Evolutionary conservation across 768 basidiomycete species (phyloP).

Genomic region (Russula sp.): DNA sequence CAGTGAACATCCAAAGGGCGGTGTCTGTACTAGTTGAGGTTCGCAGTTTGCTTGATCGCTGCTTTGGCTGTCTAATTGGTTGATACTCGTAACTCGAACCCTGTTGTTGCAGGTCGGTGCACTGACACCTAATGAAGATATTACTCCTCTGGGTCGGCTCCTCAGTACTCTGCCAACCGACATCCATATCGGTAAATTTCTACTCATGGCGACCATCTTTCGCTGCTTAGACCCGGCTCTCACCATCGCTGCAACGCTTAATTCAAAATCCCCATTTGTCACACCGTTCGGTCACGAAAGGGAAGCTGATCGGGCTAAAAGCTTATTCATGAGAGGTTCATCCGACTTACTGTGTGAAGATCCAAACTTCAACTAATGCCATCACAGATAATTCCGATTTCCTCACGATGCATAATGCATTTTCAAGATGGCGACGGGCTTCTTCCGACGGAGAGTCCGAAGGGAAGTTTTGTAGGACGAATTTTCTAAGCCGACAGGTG

Average conservation of each 20-base stretch:
- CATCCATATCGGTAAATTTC: conserved; percentile 92
- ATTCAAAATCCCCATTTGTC: conserved; percentile 91
- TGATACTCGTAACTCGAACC: conserved; percentile 12
- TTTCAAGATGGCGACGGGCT: conserved; percentile 79
- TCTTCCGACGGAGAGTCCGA: conserved; percentile 59
- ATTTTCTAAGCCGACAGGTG: conserved; percentile 83
- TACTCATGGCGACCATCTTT: conserved; percentile 80
- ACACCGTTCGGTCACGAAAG: conserved; percentile 83
- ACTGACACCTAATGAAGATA: conserved; percentile 79
- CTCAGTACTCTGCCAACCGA: conserved; percentile 93
- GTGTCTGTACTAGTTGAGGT: conserved; percentile 90
- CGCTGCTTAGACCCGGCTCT: conserved; percentile 94
- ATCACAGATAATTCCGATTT: conserved; percentile 88
- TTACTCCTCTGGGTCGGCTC: conserved; percentile 89
- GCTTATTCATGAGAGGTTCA: conserved; percentile 60
- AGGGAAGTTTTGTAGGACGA: conserved; percentile 73
- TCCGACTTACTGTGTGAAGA: not conserved
- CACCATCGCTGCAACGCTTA: conserved; percentile 90
- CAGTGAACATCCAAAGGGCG: conserved; percentile 86
- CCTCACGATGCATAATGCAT: conserved; percentile 87
- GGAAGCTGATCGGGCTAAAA: conserved; percentile 83
- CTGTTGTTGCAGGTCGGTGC: conserved; percentile 63
- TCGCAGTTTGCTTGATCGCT: conserved; percentile 41
- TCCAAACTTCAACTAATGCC: not conserved
- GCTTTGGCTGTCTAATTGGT: not conserved